Evolutionary conservation across 225 moss, liverwort and hornwort genomes (phyloP).

Genomic region (Asterella californica): DNA sequence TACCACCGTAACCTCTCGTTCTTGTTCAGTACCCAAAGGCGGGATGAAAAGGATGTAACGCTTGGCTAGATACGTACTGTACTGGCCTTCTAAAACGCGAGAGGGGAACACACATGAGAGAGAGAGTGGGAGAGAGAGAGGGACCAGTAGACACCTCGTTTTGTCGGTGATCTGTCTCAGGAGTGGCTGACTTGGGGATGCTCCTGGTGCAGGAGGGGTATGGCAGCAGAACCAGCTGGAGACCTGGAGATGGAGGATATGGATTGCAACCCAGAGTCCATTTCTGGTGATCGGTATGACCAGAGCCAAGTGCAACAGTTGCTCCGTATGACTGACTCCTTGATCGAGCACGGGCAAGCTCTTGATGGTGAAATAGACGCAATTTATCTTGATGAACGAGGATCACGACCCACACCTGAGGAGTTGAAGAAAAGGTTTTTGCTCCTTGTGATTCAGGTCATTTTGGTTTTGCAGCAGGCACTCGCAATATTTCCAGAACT

Average conservation of each 20-base stretch:
- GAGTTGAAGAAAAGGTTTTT: conserved; percentile 14
- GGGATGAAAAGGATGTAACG: too few relatives aligned
- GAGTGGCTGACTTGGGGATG: not conserved
- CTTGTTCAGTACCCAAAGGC: too few relatives aligned
- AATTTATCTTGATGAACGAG: not conserved
- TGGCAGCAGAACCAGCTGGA: conserved; percentile 2
- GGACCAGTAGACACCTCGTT: not conserved
- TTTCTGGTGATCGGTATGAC: not conserved
- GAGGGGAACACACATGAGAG: too few relatives aligned
- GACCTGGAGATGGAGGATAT: conserved; percentile 6
- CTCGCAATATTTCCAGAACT: conserved; percentile 24
- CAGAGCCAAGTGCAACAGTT: conserved; percentile 23
- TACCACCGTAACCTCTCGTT: too few relatives aligned
- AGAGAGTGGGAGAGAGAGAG: not conserved
- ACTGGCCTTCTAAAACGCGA: too few relatives aligned
- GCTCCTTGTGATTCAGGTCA: conserved; percentile 11
- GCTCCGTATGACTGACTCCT: conserved; percentile 13
- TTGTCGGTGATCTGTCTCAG: not conserved
- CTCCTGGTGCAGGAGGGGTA: conserved; percentile 20
- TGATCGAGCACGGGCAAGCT: conserved; percentile 13
- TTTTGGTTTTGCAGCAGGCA: conserved; percentile 21
- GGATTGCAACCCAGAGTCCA: conserved; percentile 6
- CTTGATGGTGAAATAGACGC: conserved; percentile 25
- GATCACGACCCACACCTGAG: not conserved
- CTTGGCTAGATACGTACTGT: too few relatives aligned